Percentiles rank a stretch among this genome's conserved stretches.
Conservation (phyloP, 805 yeast genomes). For the Brettanomyces sp. region DNA sequence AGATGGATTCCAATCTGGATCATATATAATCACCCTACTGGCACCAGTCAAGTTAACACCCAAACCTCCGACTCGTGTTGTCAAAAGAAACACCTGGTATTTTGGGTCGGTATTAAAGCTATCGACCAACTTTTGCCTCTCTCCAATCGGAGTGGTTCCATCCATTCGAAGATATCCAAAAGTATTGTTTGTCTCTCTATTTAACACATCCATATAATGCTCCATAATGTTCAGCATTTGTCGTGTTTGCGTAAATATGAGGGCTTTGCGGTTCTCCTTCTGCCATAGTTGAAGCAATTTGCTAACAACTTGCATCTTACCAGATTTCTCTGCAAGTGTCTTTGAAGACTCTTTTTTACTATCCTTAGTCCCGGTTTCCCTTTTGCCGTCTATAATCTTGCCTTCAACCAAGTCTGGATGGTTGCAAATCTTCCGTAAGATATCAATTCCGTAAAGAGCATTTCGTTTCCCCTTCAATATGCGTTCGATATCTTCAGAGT, state of each 20-base stretch:
- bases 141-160: slow-evolving; percentile 77
- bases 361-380: slow-evolving; percentile 13
- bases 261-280: slow-evolving; percentile 63
- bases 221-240: slow-evolving; percentile 91
- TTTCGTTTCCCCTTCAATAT: slow-evolving; percentile 70
- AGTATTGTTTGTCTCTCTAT: slow-evolving; percentile 15
- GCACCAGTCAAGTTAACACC: slow-evolving; percentile 96
- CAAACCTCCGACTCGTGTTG: slow-evolving; percentile 93
- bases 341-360: slow-evolving; percentile 19
- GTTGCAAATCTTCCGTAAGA: slow-evolving; percentile 85
- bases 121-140: slow-evolving; percentile 75
- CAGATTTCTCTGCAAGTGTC: slow-evolving; percentile 43
- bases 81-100: slow-evolving; percentile 63
- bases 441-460: slow-evolving; percentile 82
- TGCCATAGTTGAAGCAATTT: slow-evolving; percentile 71
- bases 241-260: slow-evolving; percentile 85
- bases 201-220: slow-evolving; percentile 41
- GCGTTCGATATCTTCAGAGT: slow-evolving; percentile 64
- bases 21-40: slow-evolving; percentile 84
- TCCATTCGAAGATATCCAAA: slow-evolving; percentile 78
- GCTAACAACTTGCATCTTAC: slow-evolving; percentile 84
- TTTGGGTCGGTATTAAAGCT: slow-evolving; percentile 54
- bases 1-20: slow-evolving; percentile 98
- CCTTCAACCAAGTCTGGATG: slow-evolving; percentile 79
- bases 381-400: slow-evolving; percentile 22